Base-by-base conservation (phyloP, 2,329 filamentous ascomycete species). In the Juglanconis oblonga region DNA sequence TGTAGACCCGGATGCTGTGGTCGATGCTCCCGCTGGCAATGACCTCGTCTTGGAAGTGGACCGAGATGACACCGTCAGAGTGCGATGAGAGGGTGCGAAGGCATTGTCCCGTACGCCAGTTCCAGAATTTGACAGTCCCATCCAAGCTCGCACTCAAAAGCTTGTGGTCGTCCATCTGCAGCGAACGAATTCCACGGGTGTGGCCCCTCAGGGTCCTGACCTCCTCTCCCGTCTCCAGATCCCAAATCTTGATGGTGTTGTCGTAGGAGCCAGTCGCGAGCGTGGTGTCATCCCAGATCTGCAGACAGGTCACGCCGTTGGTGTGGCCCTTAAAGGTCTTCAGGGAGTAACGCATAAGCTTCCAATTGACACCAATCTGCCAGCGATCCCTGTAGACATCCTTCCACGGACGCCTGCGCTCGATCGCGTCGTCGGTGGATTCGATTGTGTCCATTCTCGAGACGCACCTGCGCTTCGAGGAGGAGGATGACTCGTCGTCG, bases 311-410 rank as follows among this genome's bases (percentile, higher is more conserved):
- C 61, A 95, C 87, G 44, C 94, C 94, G 71, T 97, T 97, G 10
- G 85, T 88, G 73, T 98, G 81, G 1, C 93, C 94, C 67, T 88
- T 88, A 73, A 99, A 92, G 11, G 90, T 86, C 70, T 89, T 92
- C 66, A 91, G 89, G 6, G 88, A 88, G 76, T 89, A 98, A 42
- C 94, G 87, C 4, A 95, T 94, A 65, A 96, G 92, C 73, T 97
- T 96, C 95, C 95, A 99, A 73, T 98, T 98, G 62, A 89, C 95
- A 55, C 95, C 94, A 52, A 99, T 92, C 72, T 94, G 95, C 56
- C 59, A 64, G 10, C 73, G 86, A 72, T 97, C 94, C 64, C 92
- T 90, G 78, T 99, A 99, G 1, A 99, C 91, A 63, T 96, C 92
- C 74, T 99, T 99, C 95, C 95, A 99, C 0, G 89, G 92, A 35